phyloP scores from a whole-genome alignment of 1,284 basidiomycete species.

The Exobasidium rhododendri region DNA sequence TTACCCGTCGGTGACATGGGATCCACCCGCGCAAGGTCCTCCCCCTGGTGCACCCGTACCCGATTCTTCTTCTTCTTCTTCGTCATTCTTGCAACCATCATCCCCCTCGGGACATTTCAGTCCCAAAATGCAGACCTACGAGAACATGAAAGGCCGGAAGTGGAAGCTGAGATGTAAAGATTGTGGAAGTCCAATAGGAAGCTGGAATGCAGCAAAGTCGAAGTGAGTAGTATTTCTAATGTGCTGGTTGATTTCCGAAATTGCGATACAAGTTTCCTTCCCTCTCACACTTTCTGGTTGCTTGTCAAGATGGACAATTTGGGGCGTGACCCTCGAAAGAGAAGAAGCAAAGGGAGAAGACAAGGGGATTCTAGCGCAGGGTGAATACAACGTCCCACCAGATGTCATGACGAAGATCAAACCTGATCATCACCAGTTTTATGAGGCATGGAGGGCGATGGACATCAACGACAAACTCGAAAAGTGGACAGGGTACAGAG shows the following conservation, averaged over 20 bases:
- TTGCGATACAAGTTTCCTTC: background rate
- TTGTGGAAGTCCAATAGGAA: slow-evolving; percentile 46
- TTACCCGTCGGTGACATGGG: slow-evolving; percentile 35
- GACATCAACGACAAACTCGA: slow-evolving; percentile 14
- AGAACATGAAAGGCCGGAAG: slow-evolving; percentile 32
- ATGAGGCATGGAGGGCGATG: slow-evolving; percentile 12
- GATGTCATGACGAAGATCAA: background rate
- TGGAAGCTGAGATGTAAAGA: slow-evolving; percentile 40
- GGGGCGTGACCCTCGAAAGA: slow-evolving; percentile 33
- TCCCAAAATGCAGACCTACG: slow-evolving; percentile 24
- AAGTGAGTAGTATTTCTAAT: slow-evolving; percentile 20
- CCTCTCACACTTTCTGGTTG: background rate
- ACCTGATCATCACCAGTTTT: slow-evolving; percentile 19
- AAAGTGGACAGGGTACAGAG: slow-evolving; percentile 14
- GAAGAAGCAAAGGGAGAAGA: background rate
- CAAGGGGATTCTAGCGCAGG: background rate
- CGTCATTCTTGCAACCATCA: slow-evolving; percentile 4
- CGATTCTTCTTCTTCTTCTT: too few species aligned
- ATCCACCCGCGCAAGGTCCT: slow-evolving; percentile 8
- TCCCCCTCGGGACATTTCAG: slow-evolving; percentile 13
- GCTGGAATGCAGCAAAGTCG: slow-evolving; percentile 35
- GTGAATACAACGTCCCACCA: slow-evolving; percentile 5
- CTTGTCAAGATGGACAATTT: slow-evolving; percentile 42
- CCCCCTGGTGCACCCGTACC: slow-evolving; percentile 1
- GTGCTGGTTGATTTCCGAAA: background rate